Percentiles rank a stretch among this genome's conserved stretches.
phyloP scores from a whole-genome alignment of 306 rosid genomes.

The Cercis canadensis region DNA sequence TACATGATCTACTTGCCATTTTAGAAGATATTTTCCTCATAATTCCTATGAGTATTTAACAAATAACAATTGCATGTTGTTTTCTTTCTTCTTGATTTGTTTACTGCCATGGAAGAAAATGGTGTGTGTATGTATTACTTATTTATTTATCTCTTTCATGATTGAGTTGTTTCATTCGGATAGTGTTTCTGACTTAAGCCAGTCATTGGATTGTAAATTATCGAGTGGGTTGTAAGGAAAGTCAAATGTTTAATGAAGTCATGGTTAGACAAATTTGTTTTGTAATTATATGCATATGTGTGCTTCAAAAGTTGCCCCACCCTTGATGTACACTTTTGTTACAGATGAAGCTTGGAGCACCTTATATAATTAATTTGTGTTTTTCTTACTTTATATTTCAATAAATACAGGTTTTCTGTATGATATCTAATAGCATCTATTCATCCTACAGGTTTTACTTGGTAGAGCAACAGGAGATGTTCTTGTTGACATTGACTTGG shows the following conservation, averaged over 20 bases:
- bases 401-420: slow-evolving; percentile 6
- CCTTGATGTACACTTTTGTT: slow-evolving; percentile 5
- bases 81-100: too few species aligned
- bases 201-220: slow-evolving; percentile 35
- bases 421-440: slow-evolving; percentile 22
- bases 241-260: slow-evolving; percentile 11
- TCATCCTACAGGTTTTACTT: slow-evolving; percentile 71
- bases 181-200: slow-evolving; percentile 24
- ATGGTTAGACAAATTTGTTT: slow-evolving; percentile 21
- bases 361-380: background rate
- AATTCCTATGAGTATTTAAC: slow-evolving; percentile 16
- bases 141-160: background rate
- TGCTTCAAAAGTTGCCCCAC: slow-evolving; percentile 20
- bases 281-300: slow-evolving; percentile 18
- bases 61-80: background rate
- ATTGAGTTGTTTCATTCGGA: slow-evolving; percentile 28
- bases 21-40: slow-evolving; percentile 11
- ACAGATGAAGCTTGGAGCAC: background rate
- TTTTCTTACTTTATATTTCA: background rate
- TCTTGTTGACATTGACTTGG: slow-evolving; percentile 87
- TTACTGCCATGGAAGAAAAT: too few species aligned
- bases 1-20: slow-evolving; percentile 16
- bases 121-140: background rate
- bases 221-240: slow-evolving; percentile 25
- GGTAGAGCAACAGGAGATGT: slow-evolving; percentile 81